phyloP scores from a whole-genome alignment of 2,329 filamentous ascomycete genomes.

The Fusarium kyushuense region DNA sequence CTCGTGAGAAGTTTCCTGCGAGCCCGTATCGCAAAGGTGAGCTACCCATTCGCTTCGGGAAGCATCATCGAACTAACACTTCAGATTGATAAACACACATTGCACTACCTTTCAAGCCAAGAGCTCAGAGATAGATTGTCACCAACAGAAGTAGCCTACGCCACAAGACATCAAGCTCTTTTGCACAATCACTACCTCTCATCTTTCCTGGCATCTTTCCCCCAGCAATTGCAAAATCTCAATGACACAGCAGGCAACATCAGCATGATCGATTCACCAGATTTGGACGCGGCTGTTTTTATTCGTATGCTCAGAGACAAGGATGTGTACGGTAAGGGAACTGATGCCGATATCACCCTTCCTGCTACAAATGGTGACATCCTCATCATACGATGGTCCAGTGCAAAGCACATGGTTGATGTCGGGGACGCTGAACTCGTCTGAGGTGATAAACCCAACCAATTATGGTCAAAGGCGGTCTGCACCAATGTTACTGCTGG shows the following conservation, averaged over 20 bases:
- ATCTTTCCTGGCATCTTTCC: constrained; percentile 88
- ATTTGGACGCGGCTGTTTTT: constrained; percentile 86
- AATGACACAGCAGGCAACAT: constrained; percentile 92
- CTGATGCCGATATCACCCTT: constrained; percentile 71
- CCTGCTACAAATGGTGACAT: constrained; percentile 72
- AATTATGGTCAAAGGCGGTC: neutral
- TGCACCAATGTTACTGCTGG: neutral
- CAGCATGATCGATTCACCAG: constrained; percentile 91
- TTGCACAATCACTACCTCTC: constrained; percentile 86
- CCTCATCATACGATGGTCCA: constrained; percentile 78
- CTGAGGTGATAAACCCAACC: constrained; percentile 51
- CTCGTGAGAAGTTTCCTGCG: constrained; percentile 86
- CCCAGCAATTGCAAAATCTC: constrained; percentile 80
- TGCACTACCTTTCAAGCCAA: constrained; percentile 75
- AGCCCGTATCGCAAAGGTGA: constrained; percentile 86
- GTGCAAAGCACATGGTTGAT: constrained; percentile 72
- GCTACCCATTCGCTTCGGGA: neutral
- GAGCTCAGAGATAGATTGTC: constrained; percentile 74
- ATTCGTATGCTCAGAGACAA: constrained; percentile 75
- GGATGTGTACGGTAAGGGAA: constrained; percentile 70
- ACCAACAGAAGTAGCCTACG: constrained; percentile 81
- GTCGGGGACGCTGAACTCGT: constrained; percentile 69
- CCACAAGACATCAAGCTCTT: constrained; percentile 85
- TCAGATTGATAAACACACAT: constrained; percentile 80
- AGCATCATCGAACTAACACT: constrained; percentile 5